Evolutionary conservation across 371 early-diverging fungal genomes (phyloP), one percentile per base, ranked within the genome.

Genomic region (Dinochytrium kinnereticum): DNA sequence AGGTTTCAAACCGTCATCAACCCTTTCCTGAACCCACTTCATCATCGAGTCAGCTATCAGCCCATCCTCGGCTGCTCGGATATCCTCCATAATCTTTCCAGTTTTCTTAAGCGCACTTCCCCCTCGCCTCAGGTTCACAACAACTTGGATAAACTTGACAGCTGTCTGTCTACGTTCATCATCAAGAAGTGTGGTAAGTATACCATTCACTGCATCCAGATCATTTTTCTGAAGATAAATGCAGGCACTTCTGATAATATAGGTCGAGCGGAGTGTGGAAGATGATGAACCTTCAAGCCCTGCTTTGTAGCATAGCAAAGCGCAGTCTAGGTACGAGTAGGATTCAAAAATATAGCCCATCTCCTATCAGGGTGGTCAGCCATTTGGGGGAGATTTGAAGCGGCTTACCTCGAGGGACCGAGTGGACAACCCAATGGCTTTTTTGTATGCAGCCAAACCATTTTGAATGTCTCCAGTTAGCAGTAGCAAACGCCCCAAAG

Each of bases 161-260:
- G 30, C 57, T 5, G 26, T 26, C 30, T 55, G 26, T 24, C 30
- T 55, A 10, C 57, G 57, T 55, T 19, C 30, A 5, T 19, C 57
- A 7, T 65, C 65, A 5, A n/a, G 5, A 10, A 38, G 50, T 7
- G 21, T 40, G 24, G 5, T 26, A 19, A 50, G 24, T 30, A 50
- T 26, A 10, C n/a, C 30, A n/a, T 30, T 65, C 5, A 33, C 65
- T 50, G 19, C 28, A 65, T 65, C 65, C 34, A 68, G 50, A 39
- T 68, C 57, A 17, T 26, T 44, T 68, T 68, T 68, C 49, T 34
- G 40, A 50, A 68, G 68, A 68, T 68, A 31, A 51, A n/a, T 33
- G 24, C 21, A 33, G 10, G 65, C 21, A 10, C 26, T 55, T 30
- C 57, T 10, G 7, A 44, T 44, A 19, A 44, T 44, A 44, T 44